These are phyloP conservation scores for Suillus decipiens DNA, from an alignment of 768 basidiomycete genomes.

Conservation along the genomic window DNA sequence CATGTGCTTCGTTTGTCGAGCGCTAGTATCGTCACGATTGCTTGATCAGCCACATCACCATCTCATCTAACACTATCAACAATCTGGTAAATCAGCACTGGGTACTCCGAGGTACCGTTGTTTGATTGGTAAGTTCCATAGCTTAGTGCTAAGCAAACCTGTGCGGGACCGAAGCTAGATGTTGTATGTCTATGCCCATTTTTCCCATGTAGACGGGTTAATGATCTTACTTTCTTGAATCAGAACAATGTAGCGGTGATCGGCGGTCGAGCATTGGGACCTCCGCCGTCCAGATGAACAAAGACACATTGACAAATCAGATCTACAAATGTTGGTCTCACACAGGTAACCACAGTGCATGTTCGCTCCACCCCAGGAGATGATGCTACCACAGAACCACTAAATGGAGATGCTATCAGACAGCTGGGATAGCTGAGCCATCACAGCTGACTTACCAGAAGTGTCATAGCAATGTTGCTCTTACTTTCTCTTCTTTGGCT, in stretches of 20 bases:
- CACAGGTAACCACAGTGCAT: background rate
- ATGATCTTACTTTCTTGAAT: background rate
- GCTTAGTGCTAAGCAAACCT: background rate
- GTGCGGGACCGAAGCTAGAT: background rate
- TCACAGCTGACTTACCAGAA: background rate
- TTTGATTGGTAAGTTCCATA: background rate
- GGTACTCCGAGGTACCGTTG: background rate
- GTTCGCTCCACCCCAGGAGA: background rate
- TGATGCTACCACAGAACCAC: background rate
- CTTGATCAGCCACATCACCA: background rate
- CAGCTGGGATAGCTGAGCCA: background rate
- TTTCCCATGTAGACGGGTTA: background rate
- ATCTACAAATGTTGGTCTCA: background rate
- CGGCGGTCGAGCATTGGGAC: background rate
- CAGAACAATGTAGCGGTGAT: background rate
- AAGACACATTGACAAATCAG: background rate
- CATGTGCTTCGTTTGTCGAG: background rate
- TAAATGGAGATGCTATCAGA: background rate
- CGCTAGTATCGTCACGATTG: background rate
- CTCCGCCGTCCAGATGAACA: background rate
- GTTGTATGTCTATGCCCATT: background rate
- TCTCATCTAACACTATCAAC: constrained; percentile 3
- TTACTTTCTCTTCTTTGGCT: constrained; percentile 74
- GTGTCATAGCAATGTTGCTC: constrained; percentile 23
- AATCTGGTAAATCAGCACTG: background rate